Percentiles rank a stretch among this genome's conserved stretches.
Conservation (phyloP, 306 rosid genomes). For the Hylodesmum podocarpum region DNA sequence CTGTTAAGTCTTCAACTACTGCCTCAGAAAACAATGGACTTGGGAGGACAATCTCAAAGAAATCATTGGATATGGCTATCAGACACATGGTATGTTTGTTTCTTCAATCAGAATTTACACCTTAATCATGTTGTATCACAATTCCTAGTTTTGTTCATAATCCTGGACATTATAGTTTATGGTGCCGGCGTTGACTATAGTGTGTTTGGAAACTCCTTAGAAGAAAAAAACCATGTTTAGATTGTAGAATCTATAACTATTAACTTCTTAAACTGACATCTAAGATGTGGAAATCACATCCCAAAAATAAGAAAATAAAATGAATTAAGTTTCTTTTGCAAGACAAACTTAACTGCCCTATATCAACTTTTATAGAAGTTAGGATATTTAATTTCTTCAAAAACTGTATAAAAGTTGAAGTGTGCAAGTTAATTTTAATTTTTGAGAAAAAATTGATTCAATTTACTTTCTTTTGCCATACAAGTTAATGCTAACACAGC, state of each 20-base stretch:
- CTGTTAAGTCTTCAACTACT: slow-evolving; percentile 53
- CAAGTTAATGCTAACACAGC: not conserved
- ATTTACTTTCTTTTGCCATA: not conserved
- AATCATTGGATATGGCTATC: slow-evolving; percentile 84
- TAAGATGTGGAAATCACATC: too few relatives aligned
- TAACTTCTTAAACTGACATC: too few relatives aligned
- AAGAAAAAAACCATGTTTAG: too few relatives aligned
- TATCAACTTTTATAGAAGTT: too few relatives aligned
- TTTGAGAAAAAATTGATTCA: not conserved
- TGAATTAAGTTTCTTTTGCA: not conserved
- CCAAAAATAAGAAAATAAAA: not conserved
- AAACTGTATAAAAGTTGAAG: too few relatives aligned
- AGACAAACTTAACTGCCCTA: not conserved
- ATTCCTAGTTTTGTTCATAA: not conserved
- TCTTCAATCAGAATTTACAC: not conserved
- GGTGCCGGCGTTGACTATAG: too few relatives aligned
- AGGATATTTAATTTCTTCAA: too few relatives aligned
- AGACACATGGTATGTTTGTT: slow-evolving; percentile 66
- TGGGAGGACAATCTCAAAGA: slow-evolving; percentile 79
- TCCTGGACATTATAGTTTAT: not conserved
- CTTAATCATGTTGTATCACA: not conserved
- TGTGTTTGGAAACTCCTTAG: too few relatives aligned
- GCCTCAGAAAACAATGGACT: slow-evolving; percentile 58
- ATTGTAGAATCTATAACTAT: too few relatives aligned
- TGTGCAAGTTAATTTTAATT: not conserved